These are phyloP conservation scores for Andrographis paniculata DNA, from an alignment of 305 asterid genomes.

Conservation along the genomic window DNA sequence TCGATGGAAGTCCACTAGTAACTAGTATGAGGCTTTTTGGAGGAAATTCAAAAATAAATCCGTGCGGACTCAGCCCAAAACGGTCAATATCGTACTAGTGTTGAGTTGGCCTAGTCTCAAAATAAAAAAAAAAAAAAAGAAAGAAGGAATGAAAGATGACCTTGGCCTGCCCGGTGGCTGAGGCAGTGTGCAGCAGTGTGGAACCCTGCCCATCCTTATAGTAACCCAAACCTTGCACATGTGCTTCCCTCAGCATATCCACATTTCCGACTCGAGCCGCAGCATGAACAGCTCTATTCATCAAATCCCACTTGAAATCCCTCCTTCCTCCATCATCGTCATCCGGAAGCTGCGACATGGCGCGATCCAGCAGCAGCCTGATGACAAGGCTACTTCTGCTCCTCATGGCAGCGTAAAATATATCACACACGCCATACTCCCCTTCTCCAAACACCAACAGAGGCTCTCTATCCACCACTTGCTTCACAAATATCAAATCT, in stretches of 20 bases:
- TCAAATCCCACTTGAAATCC: slow-evolving; percentile 38
- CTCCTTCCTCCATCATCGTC: no score
- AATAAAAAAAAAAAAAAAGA: neutral
- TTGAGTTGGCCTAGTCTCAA: no score
- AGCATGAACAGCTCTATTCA: slow-evolving; percentile 59
- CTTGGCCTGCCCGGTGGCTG: slow-evolving; percentile 55
- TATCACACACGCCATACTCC: slow-evolving; percentile 59
- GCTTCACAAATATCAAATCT: slow-evolving; percentile 36
- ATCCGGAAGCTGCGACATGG: no score
- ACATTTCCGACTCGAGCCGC: slow-evolving; percentile 58
- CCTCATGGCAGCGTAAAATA: slow-evolving; percentile 56
- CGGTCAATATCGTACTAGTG: no score
- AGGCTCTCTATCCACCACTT: slow-evolving; percentile 37
- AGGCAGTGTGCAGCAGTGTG: slow-evolving; percentile 49
- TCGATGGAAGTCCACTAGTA: no score
- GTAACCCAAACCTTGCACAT: slow-evolving; percentile 40
- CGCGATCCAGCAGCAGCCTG: slow-evolving; percentile 32
- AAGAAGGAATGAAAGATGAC: slow-evolving; percentile 20
- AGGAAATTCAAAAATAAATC: no score
- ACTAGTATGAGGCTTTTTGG: no score
- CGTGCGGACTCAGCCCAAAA: no score
- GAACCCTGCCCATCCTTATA: slow-evolving; percentile 58
- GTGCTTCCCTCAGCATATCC: slow-evolving; percentile 38
- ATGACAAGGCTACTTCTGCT: slow-evolving; percentile 40
- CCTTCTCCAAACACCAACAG: slow-evolving; percentile 63